Conservation (phyloP, 441 rosid genomes). For the Euphorbia celastroides region DNA sequence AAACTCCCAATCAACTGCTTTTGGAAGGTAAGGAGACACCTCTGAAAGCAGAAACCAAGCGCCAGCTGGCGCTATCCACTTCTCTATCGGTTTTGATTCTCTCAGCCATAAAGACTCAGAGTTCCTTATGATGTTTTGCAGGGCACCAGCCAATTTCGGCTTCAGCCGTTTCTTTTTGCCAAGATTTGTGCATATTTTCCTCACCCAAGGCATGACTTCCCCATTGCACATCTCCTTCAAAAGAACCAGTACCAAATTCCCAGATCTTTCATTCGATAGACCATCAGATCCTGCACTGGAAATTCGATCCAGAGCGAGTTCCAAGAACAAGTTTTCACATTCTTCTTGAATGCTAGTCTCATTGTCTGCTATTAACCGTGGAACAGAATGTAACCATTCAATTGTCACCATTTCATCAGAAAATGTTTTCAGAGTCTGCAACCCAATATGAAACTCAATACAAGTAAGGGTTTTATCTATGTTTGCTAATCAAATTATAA, state of each 20-base stretch:
- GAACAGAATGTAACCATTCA: slow-evolving; percentile 92
- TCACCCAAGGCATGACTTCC: slow-evolving; percentile 88
- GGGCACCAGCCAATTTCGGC: slow-evolving; percentile 56
- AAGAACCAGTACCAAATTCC: slow-evolving; percentile 52
- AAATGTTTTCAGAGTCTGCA: slow-evolving; percentile 64
- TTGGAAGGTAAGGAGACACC: slow-evolving; percentile 70
- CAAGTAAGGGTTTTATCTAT: too few relatives aligned
- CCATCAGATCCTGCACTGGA: slow-evolving; percentile 46
- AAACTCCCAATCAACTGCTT: slow-evolving; percentile 88
- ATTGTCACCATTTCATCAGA: slow-evolving; percentile 47
- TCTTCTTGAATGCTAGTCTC: slow-evolving; percentile 94
- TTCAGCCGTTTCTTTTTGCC: slow-evolving; percentile 77
- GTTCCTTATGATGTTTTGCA: slow-evolving; percentile 67
- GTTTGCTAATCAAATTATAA: slow-evolving; percentile 10
- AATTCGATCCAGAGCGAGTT: slow-evolving; percentile 68
- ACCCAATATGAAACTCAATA: slow-evolving; percentile 11
- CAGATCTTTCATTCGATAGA: slow-evolving; percentile 23
- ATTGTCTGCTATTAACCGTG: slow-evolving; percentile 73
- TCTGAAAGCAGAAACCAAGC: slow-evolving; percentile 94
- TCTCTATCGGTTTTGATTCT: slow-evolving; percentile 59
- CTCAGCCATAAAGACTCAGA: slow-evolving; percentile 83
- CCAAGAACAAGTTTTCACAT: slow-evolving; percentile 82
- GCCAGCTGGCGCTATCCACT: slow-evolving; percentile 96
- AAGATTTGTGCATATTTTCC: slow-evolving; percentile 68
- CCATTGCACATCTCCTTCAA: slow-evolving; percentile 62